Conservation (phyloP, 2,329 filamentous ascomycete species). For the Xylariaceae sp. region DNA sequence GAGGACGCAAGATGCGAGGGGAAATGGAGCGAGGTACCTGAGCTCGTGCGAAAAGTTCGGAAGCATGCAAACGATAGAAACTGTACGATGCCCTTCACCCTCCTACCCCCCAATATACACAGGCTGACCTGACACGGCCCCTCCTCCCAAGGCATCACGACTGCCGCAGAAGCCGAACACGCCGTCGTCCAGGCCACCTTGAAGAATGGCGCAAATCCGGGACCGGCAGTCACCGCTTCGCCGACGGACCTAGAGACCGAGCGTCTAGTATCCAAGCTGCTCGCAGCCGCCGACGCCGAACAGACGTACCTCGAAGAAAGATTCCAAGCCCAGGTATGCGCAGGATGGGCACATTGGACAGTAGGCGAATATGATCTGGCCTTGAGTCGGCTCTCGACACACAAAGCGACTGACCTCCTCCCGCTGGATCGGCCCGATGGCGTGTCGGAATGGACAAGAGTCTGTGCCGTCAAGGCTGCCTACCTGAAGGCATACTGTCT, state of each 20-base stretch:
- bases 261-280: constrained; percentile 44
- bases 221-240: constrained; percentile 38
- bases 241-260: constrained; percentile 41
- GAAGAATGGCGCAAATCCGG: constrained; percentile 33
- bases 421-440: constrained; percentile 47
- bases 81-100: constrained; percentile 53
- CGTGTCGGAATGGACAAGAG: constrained; percentile 69
- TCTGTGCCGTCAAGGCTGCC: constrained; percentile 72
- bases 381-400: constrained; percentile 55
- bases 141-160: constrained; percentile 53
- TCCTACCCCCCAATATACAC: constrained; percentile 6
- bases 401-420: constrained; percentile 51
- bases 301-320: constrained; percentile 48
- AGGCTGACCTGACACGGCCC: constrained; percentile 20
- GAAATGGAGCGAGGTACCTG: constrained; percentile 79
- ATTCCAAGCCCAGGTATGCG: constrained; percentile 76
- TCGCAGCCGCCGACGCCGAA: constrained; percentile 55
- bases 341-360: constrained; percentile 81
- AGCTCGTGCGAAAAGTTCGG: constrained; percentile 85
- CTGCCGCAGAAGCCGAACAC: constrained; percentile 65
- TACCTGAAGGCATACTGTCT: constrained; percentile 69
- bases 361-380: constrained; percentile 63
- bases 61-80: constrained; percentile 84
- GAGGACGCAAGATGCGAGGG: constrained; percentile 84
- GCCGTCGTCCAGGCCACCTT: constrained; percentile 54